Conservation (phyloP, 306 rosid species). For the Quercus glauca region DNA sequence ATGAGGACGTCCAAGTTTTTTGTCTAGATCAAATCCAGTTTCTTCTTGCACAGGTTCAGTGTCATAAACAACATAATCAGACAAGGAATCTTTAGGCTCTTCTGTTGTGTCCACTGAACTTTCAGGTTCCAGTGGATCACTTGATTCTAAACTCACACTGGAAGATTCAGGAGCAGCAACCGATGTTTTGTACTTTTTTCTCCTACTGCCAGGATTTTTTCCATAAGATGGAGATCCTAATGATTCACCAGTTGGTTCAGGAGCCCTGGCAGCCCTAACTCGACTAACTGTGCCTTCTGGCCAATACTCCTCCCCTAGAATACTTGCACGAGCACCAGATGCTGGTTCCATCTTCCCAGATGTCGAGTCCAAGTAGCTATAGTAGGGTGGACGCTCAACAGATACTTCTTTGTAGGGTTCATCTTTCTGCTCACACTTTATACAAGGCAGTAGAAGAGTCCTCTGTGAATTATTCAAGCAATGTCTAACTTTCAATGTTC, state of each 20-base stretch:
- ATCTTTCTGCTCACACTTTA: conserved; percentile 74
- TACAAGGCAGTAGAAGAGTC: conserved; percentile 48
- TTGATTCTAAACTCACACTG: conserved; percentile 30
- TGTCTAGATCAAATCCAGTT: conserved; percentile 59
- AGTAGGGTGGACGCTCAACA: conserved; percentile 80
- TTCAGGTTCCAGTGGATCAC: conserved; percentile 37
- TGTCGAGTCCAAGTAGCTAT: conserved; percentile 80
- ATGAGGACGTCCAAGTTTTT: conserved; percentile 80
- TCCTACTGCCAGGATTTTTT: conserved; percentile 88
- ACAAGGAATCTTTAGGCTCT: conserved; percentile 48
- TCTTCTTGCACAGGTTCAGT: conserved; percentile 61
- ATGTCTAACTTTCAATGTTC: conserved; percentile 51
- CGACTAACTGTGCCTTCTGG: conserved; percentile 90
- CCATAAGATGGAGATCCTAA: conserved; percentile 85
- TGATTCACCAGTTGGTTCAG: conserved; percentile 71
- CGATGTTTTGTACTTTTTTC: conserved; percentile 60
- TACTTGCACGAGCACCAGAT: conserved; percentile 95
- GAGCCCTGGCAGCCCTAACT: conserved; percentile 85
- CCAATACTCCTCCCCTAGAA: conserved; percentile 88
- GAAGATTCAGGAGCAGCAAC: conserved; percentile 38
- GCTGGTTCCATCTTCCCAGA: conserved; percentile 98
- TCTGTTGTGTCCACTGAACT: conserved; percentile 47
- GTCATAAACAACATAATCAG: conserved; percentile 81
- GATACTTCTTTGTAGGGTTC: conserved; percentile 45
- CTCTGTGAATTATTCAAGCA: conserved; percentile 32